Percentiles rank a stretch among this genome's conserved stretches.
Evolutionary conservation across 495 filamentous ascomycete genomes (phyloP).

Genomic region (Tuber umbilicatum): DNA sequence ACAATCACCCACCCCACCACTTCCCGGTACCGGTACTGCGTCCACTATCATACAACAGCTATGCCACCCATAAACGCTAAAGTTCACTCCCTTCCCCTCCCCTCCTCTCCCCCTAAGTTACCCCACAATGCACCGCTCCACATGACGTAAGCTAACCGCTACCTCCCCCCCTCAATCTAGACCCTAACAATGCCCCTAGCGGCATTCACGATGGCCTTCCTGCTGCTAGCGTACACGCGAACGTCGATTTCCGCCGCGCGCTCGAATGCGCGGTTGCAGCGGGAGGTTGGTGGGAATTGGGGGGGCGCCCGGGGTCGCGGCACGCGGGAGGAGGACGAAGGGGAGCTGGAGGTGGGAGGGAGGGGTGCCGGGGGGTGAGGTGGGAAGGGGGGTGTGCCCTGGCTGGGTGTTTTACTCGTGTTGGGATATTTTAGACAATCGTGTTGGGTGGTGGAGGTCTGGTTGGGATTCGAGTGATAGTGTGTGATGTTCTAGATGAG

Average conservation of each 20-base stretch:
- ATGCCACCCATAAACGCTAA: conserved; percentile 34
- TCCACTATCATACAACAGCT: not conserved
- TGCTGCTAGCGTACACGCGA: conserved; percentile 47
- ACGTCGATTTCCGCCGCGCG: conserved; percentile 47
- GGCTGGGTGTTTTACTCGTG: not conserved
- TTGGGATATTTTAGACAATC: not conserved
- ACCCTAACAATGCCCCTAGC: conserved; percentile 42
- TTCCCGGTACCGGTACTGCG: too few relatives aligned
- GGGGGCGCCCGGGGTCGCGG: not conserved
- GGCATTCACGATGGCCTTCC: conserved; percentile 47
- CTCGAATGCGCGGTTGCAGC: conserved; percentile 43
- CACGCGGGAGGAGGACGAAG: not conserved
- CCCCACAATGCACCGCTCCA: not conserved
- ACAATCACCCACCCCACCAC: not conserved
- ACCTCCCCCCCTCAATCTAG: conserved; percentile 15
- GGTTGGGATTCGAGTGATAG: not conserved
- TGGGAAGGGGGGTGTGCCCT: not conserved
- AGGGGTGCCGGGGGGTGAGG: not conserved
- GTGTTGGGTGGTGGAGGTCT: not conserved
- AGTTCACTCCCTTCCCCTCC: conserved; percentile 16
- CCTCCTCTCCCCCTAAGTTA: not conserved
- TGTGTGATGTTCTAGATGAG: not conserved
- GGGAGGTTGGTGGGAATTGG: conserved; percentile 45
- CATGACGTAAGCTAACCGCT: not conserved
- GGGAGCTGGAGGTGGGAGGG: not conserved